A percentile compares a stretch with the other conserved stretches of the same genome.
phyloP scores from a whole-genome alignment of 2,329 filamentous ascomycete genomes.

The Immersiporthe knoxdaviesiana region DNA sequence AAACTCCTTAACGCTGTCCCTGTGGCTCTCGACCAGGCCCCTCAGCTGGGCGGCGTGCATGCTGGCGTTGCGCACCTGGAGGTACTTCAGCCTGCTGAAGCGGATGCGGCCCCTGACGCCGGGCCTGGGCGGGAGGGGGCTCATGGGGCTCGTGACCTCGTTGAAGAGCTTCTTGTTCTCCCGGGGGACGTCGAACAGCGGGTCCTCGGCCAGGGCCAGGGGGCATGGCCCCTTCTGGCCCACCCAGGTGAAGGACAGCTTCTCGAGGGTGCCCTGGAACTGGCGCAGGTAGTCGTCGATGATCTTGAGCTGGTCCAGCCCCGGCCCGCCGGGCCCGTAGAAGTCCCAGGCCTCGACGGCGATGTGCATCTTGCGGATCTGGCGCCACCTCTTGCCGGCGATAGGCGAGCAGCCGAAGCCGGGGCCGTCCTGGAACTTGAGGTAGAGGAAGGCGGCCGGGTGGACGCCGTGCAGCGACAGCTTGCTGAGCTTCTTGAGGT shows the following conservation, averaged over 20 bases:
- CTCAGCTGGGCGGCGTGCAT: slow-evolving; percentile 74
- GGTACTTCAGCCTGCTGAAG: slow-evolving; percentile 69
- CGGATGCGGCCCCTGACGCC: slow-evolving; percentile 57
- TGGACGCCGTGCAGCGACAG: slow-evolving; percentile 77
- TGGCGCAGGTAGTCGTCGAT: slow-evolving; percentile 78
- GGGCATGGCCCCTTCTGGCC: slow-evolving; percentile 75
- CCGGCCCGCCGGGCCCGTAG: slow-evolving; percentile 55
- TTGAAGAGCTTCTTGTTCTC: slow-evolving; percentile 62
- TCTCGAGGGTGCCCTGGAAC: slow-evolving; percentile 68
- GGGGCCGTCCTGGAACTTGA: slow-evolving; percentile 64
- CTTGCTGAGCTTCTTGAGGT: slow-evolving; percentile 64
- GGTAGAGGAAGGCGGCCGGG: slow-evolving; percentile 74
- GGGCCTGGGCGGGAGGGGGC: slow-evolving; percentile 58
- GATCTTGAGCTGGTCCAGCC: slow-evolving; percentile 73
- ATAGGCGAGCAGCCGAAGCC: slow-evolving; percentile 77
- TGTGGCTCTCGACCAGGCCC: slow-evolving; percentile 69
- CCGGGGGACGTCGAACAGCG: slow-evolving; percentile 64
- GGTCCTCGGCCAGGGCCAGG: slow-evolving; percentile 69
- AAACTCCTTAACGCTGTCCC: slow-evolving; percentile 71
- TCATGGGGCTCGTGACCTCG: slow-evolving; percentile 68
- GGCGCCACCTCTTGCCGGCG: slow-evolving; percentile 73
- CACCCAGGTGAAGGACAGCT: slow-evolving; percentile 78
- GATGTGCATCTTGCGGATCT: slow-evolving; percentile 75
- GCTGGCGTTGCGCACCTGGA: slow-evolving; percentile 73
- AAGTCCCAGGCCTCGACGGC: slow-evolving; percentile 73